These are phyloP conservation scores for Phialemoniopsis sp. DNA, from an alignment of 2,329 filamentous ascomycete species.

Conservation along the genomic window DNA sequence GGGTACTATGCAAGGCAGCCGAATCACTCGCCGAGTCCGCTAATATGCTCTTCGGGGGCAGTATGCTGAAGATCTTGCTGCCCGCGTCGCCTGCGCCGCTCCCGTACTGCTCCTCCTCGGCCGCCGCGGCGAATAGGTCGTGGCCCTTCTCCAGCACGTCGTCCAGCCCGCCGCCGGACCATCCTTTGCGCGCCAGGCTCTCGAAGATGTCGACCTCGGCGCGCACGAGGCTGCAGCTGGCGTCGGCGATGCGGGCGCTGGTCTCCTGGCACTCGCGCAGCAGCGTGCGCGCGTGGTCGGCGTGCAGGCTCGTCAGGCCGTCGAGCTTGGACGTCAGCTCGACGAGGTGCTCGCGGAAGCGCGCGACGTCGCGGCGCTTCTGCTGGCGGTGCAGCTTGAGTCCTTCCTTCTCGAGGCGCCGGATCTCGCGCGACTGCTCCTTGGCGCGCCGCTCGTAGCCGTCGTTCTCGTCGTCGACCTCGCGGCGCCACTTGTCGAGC, in stretches of 20 bases:
- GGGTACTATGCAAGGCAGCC: conserved; percentile 22
- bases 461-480: conserved; percentile 62
- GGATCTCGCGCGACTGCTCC: conserved; percentile 55
- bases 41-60: conserved; percentile 61
- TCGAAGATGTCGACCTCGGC: conserved; percentile 70
- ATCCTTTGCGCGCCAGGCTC: conserved; percentile 61
- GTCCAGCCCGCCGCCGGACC: conserved; percentile 63
- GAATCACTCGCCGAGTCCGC: conserved; percentile 40
- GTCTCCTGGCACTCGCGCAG: conserved; percentile 63
- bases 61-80: conserved; percentile 58
- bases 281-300: conserved; percentile 54
- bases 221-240: conserved; percentile 60
- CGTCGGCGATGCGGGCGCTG: conserved; percentile 57
- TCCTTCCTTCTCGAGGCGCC: conserved; percentile 61
- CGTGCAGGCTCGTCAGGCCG: conserved; percentile 57
- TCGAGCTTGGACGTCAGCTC: conserved; percentile 59
- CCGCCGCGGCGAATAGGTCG: conserved; percentile 38
- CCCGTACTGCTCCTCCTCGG: conserved; percentile 10
- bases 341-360: conserved; percentile 60
- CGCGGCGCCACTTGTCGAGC: conserved; percentile 59
- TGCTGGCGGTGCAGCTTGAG: conserved; percentile 53
- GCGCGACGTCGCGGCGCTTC: conserved; percentile 55
- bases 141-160: conserved; percentile 60
- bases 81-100: conserved; percentile 24
- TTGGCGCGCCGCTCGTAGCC: conserved; percentile 52